Evolutionary conservation across 2,329 filamentous ascomycete species (phyloP), one percentile per base, ranked within the genome.

Genomic region (Aspergillus ibericus): DNA sequence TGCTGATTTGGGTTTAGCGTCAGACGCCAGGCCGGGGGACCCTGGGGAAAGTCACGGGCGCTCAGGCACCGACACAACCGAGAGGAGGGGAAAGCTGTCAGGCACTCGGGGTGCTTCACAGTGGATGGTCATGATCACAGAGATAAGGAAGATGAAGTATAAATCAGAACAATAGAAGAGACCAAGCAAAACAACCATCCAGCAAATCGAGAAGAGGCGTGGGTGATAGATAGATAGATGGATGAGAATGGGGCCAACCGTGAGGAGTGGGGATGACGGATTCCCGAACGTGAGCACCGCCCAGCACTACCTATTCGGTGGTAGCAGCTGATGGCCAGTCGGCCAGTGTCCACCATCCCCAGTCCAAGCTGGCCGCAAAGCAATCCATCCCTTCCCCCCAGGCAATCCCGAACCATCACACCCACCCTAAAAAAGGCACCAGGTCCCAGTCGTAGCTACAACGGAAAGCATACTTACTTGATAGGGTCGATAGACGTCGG

Each of bases 401-500:
- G 16, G 13, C 51, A 32, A 53, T 4, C 48, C n/a, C 13, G n/a
- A 35, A 18, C 12, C n/a, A n/a, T n/a, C n/a, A n/a, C 20, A 15
- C 44, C 8, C 44, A 10, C 25, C 25, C 25, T 7, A 29, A 40
- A 40, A 48, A 32, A 16, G 27, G 44, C 48, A 22, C 48, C 29
- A 20, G 15, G 12, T n/a, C 6, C 15, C 34, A 44, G 48, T 22
- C 52, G 40, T 25, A 56, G 32, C 18, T 53, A 55, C 42, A 53
- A 57, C 46, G 29, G 57, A 58, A 57, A 61, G 56, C 50, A 59
- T 52, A 78, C 77, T 77, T 75, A 80, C 77, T 76, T 78, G 74
- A 64, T 72, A 70, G 63, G 77, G 77, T 62, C 77, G 77, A 72
- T 80, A 80, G 56, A 78, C 75, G 77, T 80, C 77, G 62, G 77